Evolutionary conservation across 23 red algal species (phyloP), one percentile per base, ranked within the genome.

Genomic region (Cyanidiococcus yangmingshanensis): DNA sequence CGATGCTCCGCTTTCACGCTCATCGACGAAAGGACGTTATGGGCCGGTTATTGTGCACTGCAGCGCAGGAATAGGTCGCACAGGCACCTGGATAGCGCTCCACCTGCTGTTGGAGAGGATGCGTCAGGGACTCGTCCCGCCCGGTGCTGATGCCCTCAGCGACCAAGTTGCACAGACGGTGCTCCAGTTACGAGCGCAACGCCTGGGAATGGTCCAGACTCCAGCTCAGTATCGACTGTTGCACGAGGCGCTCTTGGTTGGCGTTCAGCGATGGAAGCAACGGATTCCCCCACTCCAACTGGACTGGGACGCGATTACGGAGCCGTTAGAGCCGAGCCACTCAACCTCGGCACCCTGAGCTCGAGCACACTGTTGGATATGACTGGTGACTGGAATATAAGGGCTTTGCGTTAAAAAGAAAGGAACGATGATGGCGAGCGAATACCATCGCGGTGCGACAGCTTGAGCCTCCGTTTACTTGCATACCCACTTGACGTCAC

Each of bases 201-300:
- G 92, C 39, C 82, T 75, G 25, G 76, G 81, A 41, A 96, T 96
- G 92, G 86, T 96, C 50, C 92, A 90, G 80, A 96, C 92, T 40
- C 54, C 76, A 1, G 77, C 83, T 45, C 92, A 96, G 76, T 96
- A 89, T 79, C 38, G 79, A 0, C 89, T 96, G 76, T 76, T 90
- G 21, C 90, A 79, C 40, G 74, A 80, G 21, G 89, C 83, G 39
- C 76, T 87, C 1, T 37, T 86, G 74, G 77, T 59, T 15, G 89
- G 89, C 37, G 39, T 91, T 12, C 21, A 12, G 63, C 63, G 63
- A 7, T 12, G 32, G 16, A 15, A 7, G 45, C 45, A 54, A 21
- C 45, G 12, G 45, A 15, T 54, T 7, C 3, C 32, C 21, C 15
- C 15, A 71, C 63, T 35, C 12, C n/a, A 3, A 71, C 32, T 29